Evolutionary conservation across 352 stramenopile species (phyloP), one percentile per base, ranked within the genome.

Genomic region (Phytophthora pseudosyringae): DNA sequence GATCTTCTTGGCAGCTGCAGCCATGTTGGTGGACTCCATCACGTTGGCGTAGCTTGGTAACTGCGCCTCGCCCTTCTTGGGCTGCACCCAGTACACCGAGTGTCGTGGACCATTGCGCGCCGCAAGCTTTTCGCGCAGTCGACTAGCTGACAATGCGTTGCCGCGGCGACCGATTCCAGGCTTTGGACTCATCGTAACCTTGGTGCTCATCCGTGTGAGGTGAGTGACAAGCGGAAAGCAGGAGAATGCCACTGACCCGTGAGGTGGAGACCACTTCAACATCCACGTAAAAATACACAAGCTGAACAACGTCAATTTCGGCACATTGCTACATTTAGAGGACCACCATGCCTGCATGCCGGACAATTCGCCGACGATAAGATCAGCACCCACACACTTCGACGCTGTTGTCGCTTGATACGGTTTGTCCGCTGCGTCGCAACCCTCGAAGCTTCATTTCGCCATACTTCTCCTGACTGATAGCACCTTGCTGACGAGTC

Each of bases 1-100:
- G 31, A 89, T 73, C 41, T 77, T 75, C 21, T 74, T 63, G 32
- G 64, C 41, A 44, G 59, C 11, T 10, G 70, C 50, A 36, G 64
- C 75, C 72, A 87, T 79, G 39, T 81, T 72, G 40, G 68, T 59
- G 25, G 55, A 21, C 39, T 79, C 56, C 71, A 84, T 76, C 38
- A 82, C 67, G 18, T 71, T 80, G 10, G 63, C 28, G 28, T 75
- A 71, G 18, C 59, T 83, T 11, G 70, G 59, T 16, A 78, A 29
- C n/a, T 71, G 64, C 6, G 43, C 26, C 16, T 73, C 69, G 29
- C 41, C 36, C 32, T 73, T 75, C 51, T 81, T 83, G 36, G 61
- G 63, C 38, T 91, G 72, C 28, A 94, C 85, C 86, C 83, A 94
- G 69, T 94, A 94, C 44, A 94, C 83, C n/a, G 86, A 90, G 52